Evolutionary conservation across 2,329 filamentous ascomycete species (phyloP).

Genomic region (Drechslerella dactyloides): DNA sequence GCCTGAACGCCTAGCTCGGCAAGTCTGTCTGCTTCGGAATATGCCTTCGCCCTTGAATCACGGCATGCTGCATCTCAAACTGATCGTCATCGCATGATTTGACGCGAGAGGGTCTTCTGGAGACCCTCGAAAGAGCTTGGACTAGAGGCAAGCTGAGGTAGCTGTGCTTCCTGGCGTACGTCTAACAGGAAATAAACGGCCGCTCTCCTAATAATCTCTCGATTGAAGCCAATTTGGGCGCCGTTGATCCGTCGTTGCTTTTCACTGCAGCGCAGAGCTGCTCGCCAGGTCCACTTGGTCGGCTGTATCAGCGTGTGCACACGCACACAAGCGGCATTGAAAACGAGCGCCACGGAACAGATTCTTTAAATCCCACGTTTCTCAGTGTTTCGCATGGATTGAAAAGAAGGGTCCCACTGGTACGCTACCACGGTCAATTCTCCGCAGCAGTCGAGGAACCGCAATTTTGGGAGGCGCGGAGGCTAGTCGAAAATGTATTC

Average conservation of each 20-base stretch:
- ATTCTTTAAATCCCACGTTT: slow-evolving; percentile 39
- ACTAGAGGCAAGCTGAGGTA: not conserved
- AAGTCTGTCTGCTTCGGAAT: slow-evolving; percentile 35
- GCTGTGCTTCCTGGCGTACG: not conserved
- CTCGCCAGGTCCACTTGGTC: slow-evolving; percentile 34
- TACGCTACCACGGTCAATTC: not conserved
- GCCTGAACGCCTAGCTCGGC: slow-evolving; percentile 1
- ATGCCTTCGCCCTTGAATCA: slow-evolving; percentile 45
- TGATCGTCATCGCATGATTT: slow-evolving; percentile 38
- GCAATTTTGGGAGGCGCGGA: slow-evolving; percentile 24
- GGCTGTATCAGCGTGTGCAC: slow-evolving; percentile 36
- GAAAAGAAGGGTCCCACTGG: slow-evolving; percentile 5
- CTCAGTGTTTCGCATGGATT: slow-evolving; percentile 28
- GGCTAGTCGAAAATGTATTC: slow-evolving; percentile 36
- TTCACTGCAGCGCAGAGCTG: slow-evolving; percentile 11
- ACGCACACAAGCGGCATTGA: slow-evolving; percentile 39
- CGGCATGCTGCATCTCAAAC: slow-evolving; percentile 29
- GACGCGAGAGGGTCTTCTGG: slow-evolving; percentile 5
- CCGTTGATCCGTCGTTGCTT: slow-evolving; percentile 38
- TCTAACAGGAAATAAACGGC: not conserved
- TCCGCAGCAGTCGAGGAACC: not conserved
- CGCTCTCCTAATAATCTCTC: slow-evolving; percentile 30
- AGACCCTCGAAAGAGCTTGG: slow-evolving; percentile 11
- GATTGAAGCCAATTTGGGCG: slow-evolving; percentile 36
- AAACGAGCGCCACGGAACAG: slow-evolving; percentile 41